Evolutionary conservation across 768 basidiomycete genomes (phyloP).

Genomic region (Boletus huronensis): DNA sequence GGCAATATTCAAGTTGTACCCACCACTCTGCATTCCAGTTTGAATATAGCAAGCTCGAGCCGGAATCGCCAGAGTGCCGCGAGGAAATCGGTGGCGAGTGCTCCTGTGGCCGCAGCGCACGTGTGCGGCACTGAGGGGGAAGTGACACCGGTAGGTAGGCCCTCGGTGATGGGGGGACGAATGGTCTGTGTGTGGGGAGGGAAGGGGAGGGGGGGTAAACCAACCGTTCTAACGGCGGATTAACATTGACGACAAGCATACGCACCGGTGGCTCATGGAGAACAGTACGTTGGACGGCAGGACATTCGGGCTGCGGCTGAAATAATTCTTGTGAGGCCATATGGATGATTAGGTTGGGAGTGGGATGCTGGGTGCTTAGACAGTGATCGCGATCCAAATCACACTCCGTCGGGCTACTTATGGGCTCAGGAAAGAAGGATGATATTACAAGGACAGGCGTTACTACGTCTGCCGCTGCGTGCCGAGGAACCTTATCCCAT

Average conservation of each 20-base stretch:
- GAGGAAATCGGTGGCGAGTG: conserved; percentile 9
- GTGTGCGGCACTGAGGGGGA: background rate
- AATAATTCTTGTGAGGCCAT: conserved; percentile 6
- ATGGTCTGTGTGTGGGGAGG: background rate
- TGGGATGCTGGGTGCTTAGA: background rate
- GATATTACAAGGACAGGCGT: conserved; percentile 3
- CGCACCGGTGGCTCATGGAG: background rate
- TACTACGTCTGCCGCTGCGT: conserved; percentile 2
- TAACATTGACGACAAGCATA: background rate
- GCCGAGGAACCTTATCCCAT: conserved; percentile 16
- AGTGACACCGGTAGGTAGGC: background rate
- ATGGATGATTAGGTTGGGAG: background rate
- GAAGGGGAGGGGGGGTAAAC: no score
- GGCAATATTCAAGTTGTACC: conserved; percentile 3
- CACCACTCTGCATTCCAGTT: conserved; percentile 23
- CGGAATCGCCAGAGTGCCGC: conserved; percentile 16
- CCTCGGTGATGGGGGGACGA: background rate
- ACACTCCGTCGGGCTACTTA: conserved; percentile 14
- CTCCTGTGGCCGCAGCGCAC: background rate
- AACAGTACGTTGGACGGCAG: background rate
- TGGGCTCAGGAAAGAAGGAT: conserved; percentile 3
- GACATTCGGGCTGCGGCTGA: background rate
- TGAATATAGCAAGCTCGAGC: conserved; percentile 19
- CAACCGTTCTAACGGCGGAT: background rate
- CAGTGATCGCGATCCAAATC: background rate